phyloP scores from a whole-genome alignment of 176 grass and related monocot species.

The Chloris gayana region DNA sequence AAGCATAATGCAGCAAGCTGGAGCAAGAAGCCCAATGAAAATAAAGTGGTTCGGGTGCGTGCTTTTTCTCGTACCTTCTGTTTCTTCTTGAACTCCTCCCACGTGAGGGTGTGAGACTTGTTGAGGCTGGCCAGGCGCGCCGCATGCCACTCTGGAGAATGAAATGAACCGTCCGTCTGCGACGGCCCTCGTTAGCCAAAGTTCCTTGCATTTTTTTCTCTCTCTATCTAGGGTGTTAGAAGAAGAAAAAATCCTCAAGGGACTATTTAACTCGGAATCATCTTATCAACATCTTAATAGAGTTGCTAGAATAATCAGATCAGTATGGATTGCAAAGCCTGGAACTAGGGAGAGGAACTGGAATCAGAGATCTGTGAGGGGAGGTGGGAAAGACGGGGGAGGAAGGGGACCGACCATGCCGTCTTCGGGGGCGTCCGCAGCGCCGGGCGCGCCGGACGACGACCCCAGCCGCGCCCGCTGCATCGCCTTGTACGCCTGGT shows the following conservation, averaged over 20 bases:
- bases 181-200: constrained; percentile 96
- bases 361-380: constrained; percentile 35
- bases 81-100: constrained; percentile 99
- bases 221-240: neutral
- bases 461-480: constrained; percentile 87
- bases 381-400: constrained; percentile 4
- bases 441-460: constrained; percentile 68
- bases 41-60: neutral
- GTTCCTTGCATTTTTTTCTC: neutral
- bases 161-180: constrained; percentile 99
- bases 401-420: constrained; percentile 99
- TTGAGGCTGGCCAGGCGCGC: constrained; percentile 97
- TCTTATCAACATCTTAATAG: neutral
- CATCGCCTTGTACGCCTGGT: constrained; percentile 99
- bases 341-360: neutral
- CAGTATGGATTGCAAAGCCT: neutral
- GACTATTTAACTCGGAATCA: neutral
- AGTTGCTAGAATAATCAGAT: neutral
- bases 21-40: neutral
- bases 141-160: constrained; percentile 99
- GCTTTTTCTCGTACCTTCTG: constrained; percentile 68
- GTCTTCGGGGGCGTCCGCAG: constrained; percentile 72
- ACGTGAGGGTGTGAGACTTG: constrained; percentile 96
- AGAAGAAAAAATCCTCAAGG: neutral
- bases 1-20: neutral